Evolutionary conservation across 805 yeast genomes (phyloP).

Genomic region (Wickerhamomyces ciferrii): DNA sequence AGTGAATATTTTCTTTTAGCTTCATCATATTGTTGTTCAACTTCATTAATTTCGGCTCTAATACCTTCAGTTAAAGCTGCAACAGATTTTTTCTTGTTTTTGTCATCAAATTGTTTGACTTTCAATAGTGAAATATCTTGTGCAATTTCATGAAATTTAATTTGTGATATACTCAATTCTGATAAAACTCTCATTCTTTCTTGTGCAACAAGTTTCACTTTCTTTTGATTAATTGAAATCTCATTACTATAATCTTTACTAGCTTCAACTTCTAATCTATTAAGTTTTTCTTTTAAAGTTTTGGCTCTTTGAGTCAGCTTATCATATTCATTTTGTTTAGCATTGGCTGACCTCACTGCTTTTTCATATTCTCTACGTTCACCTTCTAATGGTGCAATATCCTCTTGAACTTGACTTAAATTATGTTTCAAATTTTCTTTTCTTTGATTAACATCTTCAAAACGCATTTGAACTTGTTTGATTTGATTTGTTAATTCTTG

Average conservation of each 20-base stretch:
- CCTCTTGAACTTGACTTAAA: conserved; percentile 1
- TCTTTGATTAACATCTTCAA: conserved; percentile 11
- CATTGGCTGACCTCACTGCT: conserved; percentile 4
- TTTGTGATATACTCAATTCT: conserved; percentile 15
- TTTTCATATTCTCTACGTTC: background rate
- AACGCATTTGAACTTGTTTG: background rate
- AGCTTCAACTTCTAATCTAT: conserved; percentile 31
- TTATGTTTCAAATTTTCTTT: conserved; percentile 7
- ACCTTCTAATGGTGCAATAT: conserved; percentile 8
- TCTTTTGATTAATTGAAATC: conserved; percentile 25
- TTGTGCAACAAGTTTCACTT: conserved; percentile 16
- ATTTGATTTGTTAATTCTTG: conserved; percentile 1
- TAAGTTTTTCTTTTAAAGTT: conserved; percentile 25
- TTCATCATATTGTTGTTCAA: conserved; percentile 21
- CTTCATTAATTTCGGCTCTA: conserved; percentile 22
- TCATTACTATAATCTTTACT: conserved; percentile 36
- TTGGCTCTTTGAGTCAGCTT: conserved; percentile 22
- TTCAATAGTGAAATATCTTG: conserved; percentile 21
- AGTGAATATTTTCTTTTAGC: conserved; percentile 22
- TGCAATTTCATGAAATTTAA: conserved; percentile 21
- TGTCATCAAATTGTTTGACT: conserved; percentile 30
- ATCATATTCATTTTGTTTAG: conserved; percentile 10
- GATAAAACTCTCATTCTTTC: conserved; percentile 20
- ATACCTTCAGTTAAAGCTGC: conserved; percentile 25
- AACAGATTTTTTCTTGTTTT: conserved; percentile 30